These are phyloP conservation scores for Amanita thiersii DNA, from an alignment of 768 basidiomycete species.

Conservation along the genomic window DNA sequence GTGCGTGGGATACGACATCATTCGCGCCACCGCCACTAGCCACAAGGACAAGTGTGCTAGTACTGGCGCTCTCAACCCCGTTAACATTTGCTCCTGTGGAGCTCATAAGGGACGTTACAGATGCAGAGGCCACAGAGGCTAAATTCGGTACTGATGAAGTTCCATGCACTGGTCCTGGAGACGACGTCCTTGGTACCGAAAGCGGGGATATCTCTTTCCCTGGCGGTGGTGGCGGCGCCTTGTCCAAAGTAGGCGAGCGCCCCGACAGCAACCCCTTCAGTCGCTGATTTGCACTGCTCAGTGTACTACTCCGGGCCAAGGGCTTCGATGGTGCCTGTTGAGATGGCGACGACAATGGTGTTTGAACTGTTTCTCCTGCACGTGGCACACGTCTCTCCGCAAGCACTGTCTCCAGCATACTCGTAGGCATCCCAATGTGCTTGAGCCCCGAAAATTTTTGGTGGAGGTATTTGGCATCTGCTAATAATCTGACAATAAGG, in stretches of 20 bases:
- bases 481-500: slow-evolving; percentile 51
- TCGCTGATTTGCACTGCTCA: slow-evolving; percentile 37
- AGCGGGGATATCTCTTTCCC: slow-evolving; percentile 19
- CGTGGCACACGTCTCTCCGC: slow-evolving; percentile 64
- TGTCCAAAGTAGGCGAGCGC: slow-evolving; percentile 25
- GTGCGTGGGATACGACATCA: not conserved
- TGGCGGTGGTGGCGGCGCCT: slow-evolving; percentile 24
- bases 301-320: slow-evolving; percentile 24
- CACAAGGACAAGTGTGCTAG: not conserved
- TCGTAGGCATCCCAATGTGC: slow-evolving; percentile 62
- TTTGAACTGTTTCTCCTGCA: slow-evolving; percentile 11
- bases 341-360: slow-evolving; percentile 13
- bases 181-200: slow-evolving; percentile 16
- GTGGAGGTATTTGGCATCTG: slow-evolving; percentile 72
- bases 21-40: slow-evolving; percentile 8
- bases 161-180: slow-evolving; percentile 11
- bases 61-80: slow-evolving; percentile 5
- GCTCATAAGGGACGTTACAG: slow-evolving; percentile 4
- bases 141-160: too few relatives aligned
- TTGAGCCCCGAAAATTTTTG: slow-evolving; percentile 69
- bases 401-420: slow-evolving; percentile 81
- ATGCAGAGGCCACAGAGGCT: slow-evolving; percentile 7
- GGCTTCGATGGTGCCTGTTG: slow-evolving; percentile 11
- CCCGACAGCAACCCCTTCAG: slow-evolving; percentile 37
- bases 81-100: not conserved